These are phyloP conservation scores for Aspergillus fumigatus DNA, from an alignment of 2,329 filamentous ascomycete species.

Conservation along the genomic window DNA sequence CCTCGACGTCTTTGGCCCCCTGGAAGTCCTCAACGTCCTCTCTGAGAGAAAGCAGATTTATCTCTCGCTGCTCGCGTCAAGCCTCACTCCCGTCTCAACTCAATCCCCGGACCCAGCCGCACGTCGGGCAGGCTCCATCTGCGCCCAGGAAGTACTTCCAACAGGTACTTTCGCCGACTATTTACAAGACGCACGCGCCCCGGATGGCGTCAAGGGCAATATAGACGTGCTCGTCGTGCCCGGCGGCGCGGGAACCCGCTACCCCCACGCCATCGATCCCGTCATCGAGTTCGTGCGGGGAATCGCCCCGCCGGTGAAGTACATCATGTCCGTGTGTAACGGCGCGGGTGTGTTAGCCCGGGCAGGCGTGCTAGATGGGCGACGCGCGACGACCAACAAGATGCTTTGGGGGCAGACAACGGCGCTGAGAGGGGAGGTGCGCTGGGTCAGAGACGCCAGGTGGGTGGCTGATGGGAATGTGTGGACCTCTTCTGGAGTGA, in stretches of 20 bases:
- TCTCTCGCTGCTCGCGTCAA: conserved; percentile 3
- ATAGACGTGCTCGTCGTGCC: conserved; percentile 4
- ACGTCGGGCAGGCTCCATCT: not conserved
- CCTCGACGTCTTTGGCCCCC: conserved; percentile 42
- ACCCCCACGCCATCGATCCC: not conserved
- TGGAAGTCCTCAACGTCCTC: conserved; percentile 42
- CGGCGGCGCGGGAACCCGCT: conserved; percentile 3
- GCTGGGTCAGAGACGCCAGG: conserved; percentile 5
- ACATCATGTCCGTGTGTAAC: conserved; percentile 2
- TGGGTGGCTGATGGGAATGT: conserved; percentile 55
- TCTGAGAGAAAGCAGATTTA: conserved; percentile 4
- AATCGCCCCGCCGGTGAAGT: not conserved
- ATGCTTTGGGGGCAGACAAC: conserved; percentile 1
- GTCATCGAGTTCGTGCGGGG: not conserved
- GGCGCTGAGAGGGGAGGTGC: not conserved
- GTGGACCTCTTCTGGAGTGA: conserved; percentile 62
- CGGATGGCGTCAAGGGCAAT: too few species aligned
- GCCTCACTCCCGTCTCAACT: conserved; percentile 3
- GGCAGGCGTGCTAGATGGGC: conserved; percentile 4
- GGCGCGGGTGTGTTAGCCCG: not conserved
- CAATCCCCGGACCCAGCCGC: not conserved
- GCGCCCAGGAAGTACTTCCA: conserved; percentile 3
- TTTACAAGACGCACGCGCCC: not conserved
- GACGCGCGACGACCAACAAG: conserved; percentile 8
- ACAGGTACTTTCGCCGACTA: not conserved